Base-by-base conservation (phyloP, 768 basidiomycete genomes). In the Termitomyces sp. region DNA sequence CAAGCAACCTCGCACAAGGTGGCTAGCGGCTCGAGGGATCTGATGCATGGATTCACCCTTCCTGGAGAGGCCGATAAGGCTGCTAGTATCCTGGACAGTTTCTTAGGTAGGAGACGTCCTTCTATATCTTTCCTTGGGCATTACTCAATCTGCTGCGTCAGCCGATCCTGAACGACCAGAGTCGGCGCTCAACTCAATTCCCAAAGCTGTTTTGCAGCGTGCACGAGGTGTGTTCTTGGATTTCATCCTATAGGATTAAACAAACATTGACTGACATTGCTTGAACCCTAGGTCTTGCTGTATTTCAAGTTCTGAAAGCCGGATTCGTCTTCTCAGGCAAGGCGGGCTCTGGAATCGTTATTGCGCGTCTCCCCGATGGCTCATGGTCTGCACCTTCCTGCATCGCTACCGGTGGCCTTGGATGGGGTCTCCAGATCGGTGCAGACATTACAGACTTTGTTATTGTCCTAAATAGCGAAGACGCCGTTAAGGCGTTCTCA, bases 371-470 rank as follows among this genome's bases (percentile, higher is more conserved):
- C 43, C 89, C 91, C 9, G 94, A 98, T 66, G 96, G 96, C 63
- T 94, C 92, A 10, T 97, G 94, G 94, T 93, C 90, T 47, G 96
- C 96, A 1, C 96, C 96, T 3, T 94, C 91, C 23, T 98, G 95
- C 74, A 96, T 98, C 67, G 95, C 91, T 30, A 98, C 94, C 0
- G 95, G 91, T 17, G 96, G 96, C 35, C 81, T 95, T 11, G 93
- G 94, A 16, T 93, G 93, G 89, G 93, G 93, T 32, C 84, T 95
- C 42, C 96, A 98, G 72, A 92, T 96, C 55, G 95, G 95, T 47
- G 95, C 95, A 3, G 95, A 97, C 73, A 83, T 95, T 68, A 89
- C 87, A 46, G 94, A 98, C 68, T 97, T 98, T 62, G 95, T 99
- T 56, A 85, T 98, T 68, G 94, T 99, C 39, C 87, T 98, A 66